Evolutionary conservation across 805 yeast species (phyloP), one percentile per base, ranked within the genome.

Genomic region (Candida palmyrensis): DNA sequence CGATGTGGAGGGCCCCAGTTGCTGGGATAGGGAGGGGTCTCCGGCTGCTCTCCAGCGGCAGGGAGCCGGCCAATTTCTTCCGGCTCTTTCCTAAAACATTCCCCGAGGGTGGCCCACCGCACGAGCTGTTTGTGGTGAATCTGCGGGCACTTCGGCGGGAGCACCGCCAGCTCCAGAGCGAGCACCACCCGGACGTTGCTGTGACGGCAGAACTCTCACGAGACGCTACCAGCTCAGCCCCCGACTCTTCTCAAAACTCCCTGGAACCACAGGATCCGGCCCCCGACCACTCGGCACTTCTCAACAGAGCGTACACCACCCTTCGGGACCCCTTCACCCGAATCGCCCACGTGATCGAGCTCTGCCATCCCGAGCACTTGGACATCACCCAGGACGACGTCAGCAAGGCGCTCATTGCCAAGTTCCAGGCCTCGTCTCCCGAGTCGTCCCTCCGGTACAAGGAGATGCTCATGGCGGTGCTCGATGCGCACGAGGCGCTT

Each of bases 401-500:
- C 2, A 52, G 69, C 41, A 65, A 55, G 55, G 53, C 47, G 29
- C 57, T 58, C 40, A 76, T 65, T 44, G 66, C 60, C 30, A 59
- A 57, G 30, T 75, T 57, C 22, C 69, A 65, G 41, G 25, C 41
- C 3, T 35, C 44, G 5, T 55, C 62, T 1, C 51, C 51, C n/a
- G 59, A 55, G 23, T 46, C 44, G n/a, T 42, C 62, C 8, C 35
- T 59, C 27, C 59, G 54, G 22, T 66, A 77, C 39, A 76, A 79
- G 37, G 71, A 63, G 11, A 60, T 85, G 49, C 59, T 90, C 25
- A 74, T 86, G 80, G 75, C 76, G 27, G 82, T 90, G 15, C 64
- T 90, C 58, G 94, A 87, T 43, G 77, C 86, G 4, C 92, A 89
- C 52, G 98, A 90, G 55, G 73, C 75, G 26, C 61, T 89, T 37